Evolutionary conservation across 371 early-diverging fungal species (phyloP).

Genomic region (Rhizopus arrhizus): DNA sequence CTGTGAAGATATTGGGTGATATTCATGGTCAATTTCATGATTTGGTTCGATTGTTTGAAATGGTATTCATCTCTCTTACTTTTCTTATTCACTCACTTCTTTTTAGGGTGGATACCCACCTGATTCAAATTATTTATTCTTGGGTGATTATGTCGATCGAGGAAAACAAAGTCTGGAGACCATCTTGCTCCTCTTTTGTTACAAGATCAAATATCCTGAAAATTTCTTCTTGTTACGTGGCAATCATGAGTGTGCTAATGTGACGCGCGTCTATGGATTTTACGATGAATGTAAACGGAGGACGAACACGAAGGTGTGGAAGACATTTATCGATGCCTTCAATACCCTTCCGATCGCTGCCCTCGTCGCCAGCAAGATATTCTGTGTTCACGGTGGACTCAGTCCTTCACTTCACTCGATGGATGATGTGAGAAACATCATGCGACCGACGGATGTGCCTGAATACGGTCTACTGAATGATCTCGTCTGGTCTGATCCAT

Average conservation of each 20-base stretch:
- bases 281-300: constrained; percentile 99
- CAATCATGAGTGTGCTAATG: constrained; percentile 97
- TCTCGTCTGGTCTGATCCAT: constrained; percentile 92
- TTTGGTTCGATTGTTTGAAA: constrained; percentile 87
- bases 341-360: constrained; percentile 97
- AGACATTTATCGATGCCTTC: constrained; percentile 96
- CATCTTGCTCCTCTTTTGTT: constrained; percentile 88
- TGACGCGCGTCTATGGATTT: constrained; percentile 98
- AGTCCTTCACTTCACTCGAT: constrained; percentile 84
- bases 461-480: constrained; percentile 88
- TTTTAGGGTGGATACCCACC: constrained; percentile 78
- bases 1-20: constrained; percentile 94
- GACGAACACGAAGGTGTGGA: constrained; percentile 95
- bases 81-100: background rate
- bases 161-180: constrained; percentile 96
- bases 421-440: constrained; percentile 91
- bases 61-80: constrained; percentile 39
- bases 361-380: constrained; percentile 94
- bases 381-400: constrained; percentile 98
- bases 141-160: constrained; percentile 97
- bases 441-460: constrained; percentile 96
- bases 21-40: constrained; percentile 97
- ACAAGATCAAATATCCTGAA: constrained; percentile 95
- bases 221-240: constrained; percentile 96
- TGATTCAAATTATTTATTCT: constrained; percentile 84